Evolutionary conservation across 2,329 filamentous ascomycete species (phyloP), one percentile per base, ranked within the genome.

Genomic region (Arthrinium puccinioides): DNA sequence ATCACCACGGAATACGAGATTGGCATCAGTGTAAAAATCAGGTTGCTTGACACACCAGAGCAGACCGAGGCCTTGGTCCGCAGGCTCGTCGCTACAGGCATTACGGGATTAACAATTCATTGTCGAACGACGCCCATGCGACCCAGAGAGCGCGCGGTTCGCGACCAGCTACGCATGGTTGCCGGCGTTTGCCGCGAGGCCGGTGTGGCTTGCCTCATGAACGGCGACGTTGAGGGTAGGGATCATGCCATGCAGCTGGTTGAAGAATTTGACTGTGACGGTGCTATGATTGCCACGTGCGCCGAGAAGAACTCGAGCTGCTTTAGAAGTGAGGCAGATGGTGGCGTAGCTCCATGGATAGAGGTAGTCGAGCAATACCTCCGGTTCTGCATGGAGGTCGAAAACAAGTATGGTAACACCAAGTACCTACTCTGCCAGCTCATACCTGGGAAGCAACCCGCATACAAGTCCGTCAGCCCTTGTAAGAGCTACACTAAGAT

Each of bases 71-170:
- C 69, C 2, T 70, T 98, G 13, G 90, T 98, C 11, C 71, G 80
- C 36, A 72, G 77, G 40, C 78, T 98, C 4, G 85, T 86, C 46
- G 74, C 72, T 35, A 98, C 92, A 1, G 92, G 92, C 2, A 97
- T 98, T 56, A 92, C 82, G 3, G 89, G 85, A 0, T 67, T 98
- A 45, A 97, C 92, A 0, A 78, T 98, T 1, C 92, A 98, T 66
- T 98, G 92, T 63, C 86, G 92, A 18, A 98, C 92, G 1, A 90
- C 89, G 6, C 87, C 89, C 2, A 98, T 98, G 92, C 77, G 92
- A 25, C 89, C 90, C 2, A 72, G 89, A 32, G 88, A 97, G 62
- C 74, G 79, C 18, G 92, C 90, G 3, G 87, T 97, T 41, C 77
- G 92, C 14, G 82, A 80, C 18, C 89, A 96, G 61, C 68, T 98